phyloP scores from a whole-genome alignment of 495 filamentous ascomycete species.

The Hamigera avellanea region DNA sequence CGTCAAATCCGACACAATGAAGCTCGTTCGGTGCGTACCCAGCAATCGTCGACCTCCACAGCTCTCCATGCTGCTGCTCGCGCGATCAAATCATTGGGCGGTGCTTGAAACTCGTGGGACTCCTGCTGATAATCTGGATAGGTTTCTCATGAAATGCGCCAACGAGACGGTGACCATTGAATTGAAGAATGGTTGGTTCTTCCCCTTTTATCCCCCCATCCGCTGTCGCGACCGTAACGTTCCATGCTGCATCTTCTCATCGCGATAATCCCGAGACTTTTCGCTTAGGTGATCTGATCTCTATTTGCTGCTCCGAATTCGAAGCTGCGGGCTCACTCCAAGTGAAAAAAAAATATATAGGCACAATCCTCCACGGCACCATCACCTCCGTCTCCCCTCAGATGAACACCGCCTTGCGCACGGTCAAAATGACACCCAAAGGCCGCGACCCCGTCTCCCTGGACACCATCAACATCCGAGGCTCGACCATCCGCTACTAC shows the following conservation, averaged over 20 bases:
- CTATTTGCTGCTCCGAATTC: too few species aligned
- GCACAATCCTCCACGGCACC: conserved; percentile 90
- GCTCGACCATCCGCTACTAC: conserved; percentile 84
- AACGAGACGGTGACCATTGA: conserved; percentile 98
- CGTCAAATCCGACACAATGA: conserved; percentile 52
- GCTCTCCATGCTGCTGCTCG: not conserved
- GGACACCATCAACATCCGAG: conserved; percentile 94
- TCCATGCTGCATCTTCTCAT: not conserved
- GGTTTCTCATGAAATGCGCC: conserved; percentile 96
- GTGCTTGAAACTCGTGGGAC: too few species aligned
- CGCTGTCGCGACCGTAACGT: too few species aligned
- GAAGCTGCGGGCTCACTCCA: too few species aligned
- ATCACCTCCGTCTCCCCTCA: conserved; percentile 89
- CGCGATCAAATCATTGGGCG: too few species aligned
- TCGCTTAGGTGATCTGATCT: too few species aligned
- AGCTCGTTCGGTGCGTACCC: conserved; percentile 90
- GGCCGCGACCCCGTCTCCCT: conserved; percentile 75
- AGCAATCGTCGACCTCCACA: not conserved
- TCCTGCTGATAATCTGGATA: conserved; percentile 24
- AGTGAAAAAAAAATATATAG: too few species aligned
- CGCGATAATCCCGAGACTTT: too few species aligned
- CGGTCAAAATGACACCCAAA: conserved; percentile 87
- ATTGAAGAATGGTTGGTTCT: conserved; percentile 77
- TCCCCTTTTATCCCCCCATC: conserved; percentile 1
- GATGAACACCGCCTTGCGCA: conserved; percentile 92